Evolutionary conservation across 768 basidiomycete species (phyloP).

Genomic region (Amanita muscaria): DNA sequence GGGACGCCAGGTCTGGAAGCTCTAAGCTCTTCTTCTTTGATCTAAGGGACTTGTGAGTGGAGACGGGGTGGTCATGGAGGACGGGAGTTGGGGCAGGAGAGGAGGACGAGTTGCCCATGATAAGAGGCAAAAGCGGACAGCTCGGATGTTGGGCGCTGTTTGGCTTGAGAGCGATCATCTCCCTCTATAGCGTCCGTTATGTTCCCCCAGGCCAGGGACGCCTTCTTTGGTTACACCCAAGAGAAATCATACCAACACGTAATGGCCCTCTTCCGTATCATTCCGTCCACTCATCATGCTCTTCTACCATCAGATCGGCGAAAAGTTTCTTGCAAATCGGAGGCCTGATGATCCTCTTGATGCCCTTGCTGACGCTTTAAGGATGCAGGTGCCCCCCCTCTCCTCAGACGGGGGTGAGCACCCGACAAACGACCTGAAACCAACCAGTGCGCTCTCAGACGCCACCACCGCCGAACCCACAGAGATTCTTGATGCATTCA

Average conservation of each 20-base stretch:
- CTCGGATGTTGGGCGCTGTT: constrained; percentile 4
- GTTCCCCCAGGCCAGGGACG: constrained; percentile 50
- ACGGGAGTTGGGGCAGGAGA: constrained; percentile 7
- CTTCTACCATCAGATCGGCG: constrained; percentile 49
- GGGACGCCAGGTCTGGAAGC: constrained; percentile 56
- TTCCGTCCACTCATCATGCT: too few relatives aligned
- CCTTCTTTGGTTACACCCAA: constrained; percentile 73
- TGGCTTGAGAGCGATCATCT: not conserved
- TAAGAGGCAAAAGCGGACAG: not conserved
- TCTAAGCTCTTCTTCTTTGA: constrained; percentile 68
- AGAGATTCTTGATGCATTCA: constrained; percentile 61
- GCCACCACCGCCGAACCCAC: constrained; percentile 37
- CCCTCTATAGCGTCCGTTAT: too few relatives aligned
- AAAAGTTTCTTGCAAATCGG: constrained; percentile 61
- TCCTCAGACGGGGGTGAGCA: constrained; percentile 9
- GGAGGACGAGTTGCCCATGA: constrained; percentile 17
- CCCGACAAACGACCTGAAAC: constrained; percentile 22
- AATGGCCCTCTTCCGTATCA: constrained; percentile 11
- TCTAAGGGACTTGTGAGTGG: constrained; percentile 51
- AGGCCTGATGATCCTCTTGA: constrained; percentile 37
- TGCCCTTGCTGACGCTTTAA: constrained; percentile 15
- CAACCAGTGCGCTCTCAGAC: too few relatives aligned
- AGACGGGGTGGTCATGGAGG: constrained; percentile 15
- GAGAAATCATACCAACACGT: constrained; percentile 73
- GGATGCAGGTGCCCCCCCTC: not conserved